Percentiles rank a stretch among this genome's conserved stretches.
Evolutionary conservation across 805 yeast species (phyloP).

Genomic region (Candida nitratophila): DNA sequence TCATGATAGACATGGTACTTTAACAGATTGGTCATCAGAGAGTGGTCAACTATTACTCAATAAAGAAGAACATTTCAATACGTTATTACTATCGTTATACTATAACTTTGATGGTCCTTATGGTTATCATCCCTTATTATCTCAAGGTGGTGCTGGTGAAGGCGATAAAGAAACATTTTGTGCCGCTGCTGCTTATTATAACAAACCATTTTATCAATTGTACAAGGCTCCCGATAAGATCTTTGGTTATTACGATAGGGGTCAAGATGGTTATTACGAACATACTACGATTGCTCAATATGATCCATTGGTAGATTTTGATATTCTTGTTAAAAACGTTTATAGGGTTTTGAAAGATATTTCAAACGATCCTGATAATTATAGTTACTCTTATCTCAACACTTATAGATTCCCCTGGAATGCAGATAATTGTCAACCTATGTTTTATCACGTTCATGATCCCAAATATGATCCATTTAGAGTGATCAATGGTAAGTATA

Average conservation of each 20-base stretch:
- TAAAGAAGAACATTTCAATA: slow-evolving; percentile 48
- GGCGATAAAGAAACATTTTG: slow-evolving; percentile 73
- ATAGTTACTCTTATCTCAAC: slow-evolving; percentile 8
- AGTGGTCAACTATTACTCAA: slow-evolving; percentile 58
- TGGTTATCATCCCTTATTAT: slow-evolving; percentile 49
- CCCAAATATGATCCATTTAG: slow-evolving; percentile 44
- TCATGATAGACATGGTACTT: slow-evolving; percentile 56
- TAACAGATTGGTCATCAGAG: slow-evolving; percentile 63
- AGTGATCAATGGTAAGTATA: slow-evolving; percentile 7
- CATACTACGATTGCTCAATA: slow-evolving; percentile 25
- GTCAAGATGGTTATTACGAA: slow-evolving; percentile 12
- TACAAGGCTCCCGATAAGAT: slow-evolving; percentile 24
- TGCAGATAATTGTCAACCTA: slow-evolving; percentile 13
- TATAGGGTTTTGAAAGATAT: slow-evolving; percentile 4
- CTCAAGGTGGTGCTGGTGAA: slow-evolving; percentile 61
- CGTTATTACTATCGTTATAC: slow-evolving; percentile 52
- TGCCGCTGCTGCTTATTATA: slow-evolving; percentile 50
- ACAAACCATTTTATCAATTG: slow-evolving; percentile 42
- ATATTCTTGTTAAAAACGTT: slow-evolving; percentile 11
- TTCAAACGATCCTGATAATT: background rate
- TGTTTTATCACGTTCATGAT: slow-evolving; percentile 36
- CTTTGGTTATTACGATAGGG: slow-evolving; percentile 13
- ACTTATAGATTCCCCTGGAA: slow-evolving; percentile 13
- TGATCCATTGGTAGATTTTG: slow-evolving; percentile 23
- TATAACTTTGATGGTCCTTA: slow-evolving; percentile 60